These are phyloP conservation scores for Wickerhamiella azyma DNA, from an alignment of 805 yeast genomes.

Conservation along the genomic window DNA sequence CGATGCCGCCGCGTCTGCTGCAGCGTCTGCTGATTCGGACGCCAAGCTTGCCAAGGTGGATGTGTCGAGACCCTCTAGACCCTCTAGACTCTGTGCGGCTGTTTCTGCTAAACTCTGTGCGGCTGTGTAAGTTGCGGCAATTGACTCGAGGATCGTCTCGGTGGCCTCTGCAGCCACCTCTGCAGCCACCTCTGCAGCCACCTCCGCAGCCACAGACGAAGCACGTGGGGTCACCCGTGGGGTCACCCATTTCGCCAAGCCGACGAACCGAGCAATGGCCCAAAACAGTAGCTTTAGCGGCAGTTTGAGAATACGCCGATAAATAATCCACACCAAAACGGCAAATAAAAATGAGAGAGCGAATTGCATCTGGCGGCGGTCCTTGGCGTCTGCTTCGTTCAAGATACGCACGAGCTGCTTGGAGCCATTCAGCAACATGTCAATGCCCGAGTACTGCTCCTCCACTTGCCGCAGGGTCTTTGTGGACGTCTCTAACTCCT, in stretches of 20 bases:
- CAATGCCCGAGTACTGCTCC: conserved; percentile 27
- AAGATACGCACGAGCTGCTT: conserved; percentile 25
- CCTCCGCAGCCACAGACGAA: no score
- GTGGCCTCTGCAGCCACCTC: no score
- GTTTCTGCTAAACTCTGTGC: no score
- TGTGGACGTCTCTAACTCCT: conserved; percentile 28
- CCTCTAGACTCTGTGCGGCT: no score
- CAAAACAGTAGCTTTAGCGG: conserved; percentile 26
- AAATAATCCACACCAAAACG: conserved; percentile 27
- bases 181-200: no score
- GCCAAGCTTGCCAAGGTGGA: no score
- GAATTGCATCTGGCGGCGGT: conserved; percentile 26
- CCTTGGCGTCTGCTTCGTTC: conserved; percentile 30
- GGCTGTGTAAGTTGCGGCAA: no score
- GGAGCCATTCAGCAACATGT: conserved; percentile 26
- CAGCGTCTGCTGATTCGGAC: no score
- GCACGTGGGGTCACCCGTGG: neutral
- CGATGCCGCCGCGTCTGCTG: no score
- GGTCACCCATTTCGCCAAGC: neutral
- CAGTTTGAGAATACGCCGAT: conserved; percentile 27
- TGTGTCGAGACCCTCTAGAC: no score
- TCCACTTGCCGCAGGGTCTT: conserved; percentile 23
- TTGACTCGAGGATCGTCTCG: no score
- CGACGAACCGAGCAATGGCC: conserved; percentile 11
- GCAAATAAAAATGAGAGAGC: conserved; percentile 27